Base-by-base conservation (phyloP, 179 eudicot species). In the Spinacia oleracea region DNA sequence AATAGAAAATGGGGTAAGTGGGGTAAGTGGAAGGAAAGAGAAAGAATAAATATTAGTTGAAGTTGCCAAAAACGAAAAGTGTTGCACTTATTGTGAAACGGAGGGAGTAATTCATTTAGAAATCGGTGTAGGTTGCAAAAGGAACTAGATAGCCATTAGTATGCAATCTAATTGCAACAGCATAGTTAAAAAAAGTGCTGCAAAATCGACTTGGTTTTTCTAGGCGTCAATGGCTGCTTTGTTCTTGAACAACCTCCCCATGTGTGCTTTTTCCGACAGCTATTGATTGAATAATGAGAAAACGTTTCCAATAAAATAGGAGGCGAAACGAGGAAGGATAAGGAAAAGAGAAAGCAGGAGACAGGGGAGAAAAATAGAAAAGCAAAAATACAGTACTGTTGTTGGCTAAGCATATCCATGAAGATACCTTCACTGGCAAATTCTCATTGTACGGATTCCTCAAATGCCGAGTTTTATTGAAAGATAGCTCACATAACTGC, bases 361-460 rank as follows among this genome's bases (percentile, higher is more conserved):
- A 4, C 25, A 10, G 43, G 53, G 32, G 45, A 45, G 32, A 72
- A 40, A n/a, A 14, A 48, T 69, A 60, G 9, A 14, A 67, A 62
- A 10, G 25, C 50, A 62, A 27, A 40, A 11, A 40, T 34, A 55
- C 40, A 64, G 23, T 23, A 71, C 34, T 63, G 27, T 35, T 14
- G 20, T 27, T 59, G 60, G 63, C 48, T 3, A n/a, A 73, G 53
- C 74, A 81, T 6, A 78, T 46, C 40, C 45, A 75, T 73, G 38
- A 63, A 63, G 56, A 58, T 91, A 94, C 98, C 97, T 94, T 94
- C 82, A 94, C 98, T 42, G 98, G 98, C 66, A 94, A 83, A 83
- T 92, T 94, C 81, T 94, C 98, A 74, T 94, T 94, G 85, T 86
- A 94, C 23, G 98, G 98, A 76, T 94, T 94, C 88, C 97, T 88